Percentiles rank a stretch among this genome's conserved stretches.
phyloP scores from a whole-genome alignment of 116 monocot genomes.

The Trichopus zeylanicus region DNA sequence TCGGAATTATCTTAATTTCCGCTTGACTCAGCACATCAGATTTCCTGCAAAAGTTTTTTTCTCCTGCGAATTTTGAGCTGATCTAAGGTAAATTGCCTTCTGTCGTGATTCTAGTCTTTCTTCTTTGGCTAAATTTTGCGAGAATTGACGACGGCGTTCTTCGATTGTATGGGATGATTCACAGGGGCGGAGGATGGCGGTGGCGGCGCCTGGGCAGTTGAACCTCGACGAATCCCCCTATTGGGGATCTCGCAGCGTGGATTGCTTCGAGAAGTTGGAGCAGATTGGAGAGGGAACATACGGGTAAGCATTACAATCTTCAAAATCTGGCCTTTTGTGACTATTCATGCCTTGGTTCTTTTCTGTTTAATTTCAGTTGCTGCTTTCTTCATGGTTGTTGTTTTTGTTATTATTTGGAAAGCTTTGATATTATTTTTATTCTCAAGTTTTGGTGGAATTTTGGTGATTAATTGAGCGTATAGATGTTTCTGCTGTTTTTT shows the following conservation, averaged over 20 bases:
- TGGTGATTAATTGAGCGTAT: no score
- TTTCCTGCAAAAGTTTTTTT: no score
- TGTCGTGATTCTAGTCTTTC: no score
- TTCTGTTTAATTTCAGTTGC: neutral
- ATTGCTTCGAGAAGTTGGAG: constrained; percentile 96
- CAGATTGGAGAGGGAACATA: constrained; percentile 99
- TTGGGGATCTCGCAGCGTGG: constrained; percentile 89
- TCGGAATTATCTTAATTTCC: no score
- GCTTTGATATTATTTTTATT: no score
- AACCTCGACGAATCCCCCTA: constrained; percentile 82
- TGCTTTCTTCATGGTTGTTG: neutral
- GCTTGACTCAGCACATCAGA: no score
- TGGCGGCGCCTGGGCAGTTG: constrained; percentile 71
- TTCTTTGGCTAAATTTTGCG: no score
- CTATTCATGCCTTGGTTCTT: neutral
- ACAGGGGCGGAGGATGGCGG: constrained; percentile 39
- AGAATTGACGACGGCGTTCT: neutral
- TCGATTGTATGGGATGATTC: neutral
- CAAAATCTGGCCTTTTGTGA: neutral
- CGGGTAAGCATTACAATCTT: constrained; percentile 35
- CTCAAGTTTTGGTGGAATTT: no score
- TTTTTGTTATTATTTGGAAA: neutral
- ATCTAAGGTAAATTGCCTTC: no score
- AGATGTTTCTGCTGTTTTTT: no score
- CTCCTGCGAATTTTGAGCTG: no score